Percentiles rank a stretch among this genome's conserved stretches.
These are phyloP conservation scores for Arthrobotrys megalospora DNA, from an alignment of 2,329 filamentous ascomycete species.

Conservation along the genomic window DNA sequence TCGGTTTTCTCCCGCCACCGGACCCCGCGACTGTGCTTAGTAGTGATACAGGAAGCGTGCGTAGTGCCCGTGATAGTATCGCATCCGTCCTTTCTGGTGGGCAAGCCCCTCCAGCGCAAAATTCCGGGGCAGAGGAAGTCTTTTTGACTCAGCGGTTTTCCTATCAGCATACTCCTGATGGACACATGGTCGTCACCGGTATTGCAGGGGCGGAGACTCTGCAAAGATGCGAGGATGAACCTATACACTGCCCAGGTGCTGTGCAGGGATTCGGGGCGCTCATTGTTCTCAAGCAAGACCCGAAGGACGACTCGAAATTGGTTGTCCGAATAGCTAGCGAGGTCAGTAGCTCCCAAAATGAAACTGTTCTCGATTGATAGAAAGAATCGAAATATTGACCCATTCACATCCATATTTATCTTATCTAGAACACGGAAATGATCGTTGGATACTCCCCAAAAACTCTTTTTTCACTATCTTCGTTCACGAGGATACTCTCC, in stretches of 20 bases:
- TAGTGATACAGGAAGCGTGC: conserved; percentile 54
- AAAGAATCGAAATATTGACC: conserved; percentile 12
- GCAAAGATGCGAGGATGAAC: conserved; percentile 90
- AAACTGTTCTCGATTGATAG: conserved; percentile 75
- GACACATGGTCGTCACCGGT: conserved; percentile 86
- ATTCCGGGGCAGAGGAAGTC: conserved; percentile 66
- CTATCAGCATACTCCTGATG: conserved; percentile 81
- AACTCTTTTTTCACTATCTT: conserved; percentile 80
- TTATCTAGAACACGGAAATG: conserved; percentile 77
- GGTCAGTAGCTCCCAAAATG: conserved; percentile 72
- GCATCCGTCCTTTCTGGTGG: conserved; percentile 42
- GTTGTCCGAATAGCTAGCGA: conserved; percentile 64
- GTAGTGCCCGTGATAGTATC: conserved; percentile 51
- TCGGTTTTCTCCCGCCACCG: conserved; percentile 13
- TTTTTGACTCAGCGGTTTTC: conserved; percentile 82
- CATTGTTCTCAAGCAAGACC: conserved; percentile 75
- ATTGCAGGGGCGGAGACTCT: conserved; percentile 77
- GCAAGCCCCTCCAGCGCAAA: conserved; percentile 37
- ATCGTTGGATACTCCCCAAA: conserved; percentile 83
- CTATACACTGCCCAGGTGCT: conserved; percentile 87
- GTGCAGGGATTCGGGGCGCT: conserved; percentile 85
- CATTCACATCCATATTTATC: background rate
- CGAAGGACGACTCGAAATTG: conserved; percentile 70
- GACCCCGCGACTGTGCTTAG: conserved; percentile 24
- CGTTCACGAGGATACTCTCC: conserved; percentile 85